A percentile compares a stretch with the other conserved stretches of the same genome.
Conservation (phyloP, 2,329 filamentous ascomycete genomes). For the Ascochyta viciae-villosae region DNA sequence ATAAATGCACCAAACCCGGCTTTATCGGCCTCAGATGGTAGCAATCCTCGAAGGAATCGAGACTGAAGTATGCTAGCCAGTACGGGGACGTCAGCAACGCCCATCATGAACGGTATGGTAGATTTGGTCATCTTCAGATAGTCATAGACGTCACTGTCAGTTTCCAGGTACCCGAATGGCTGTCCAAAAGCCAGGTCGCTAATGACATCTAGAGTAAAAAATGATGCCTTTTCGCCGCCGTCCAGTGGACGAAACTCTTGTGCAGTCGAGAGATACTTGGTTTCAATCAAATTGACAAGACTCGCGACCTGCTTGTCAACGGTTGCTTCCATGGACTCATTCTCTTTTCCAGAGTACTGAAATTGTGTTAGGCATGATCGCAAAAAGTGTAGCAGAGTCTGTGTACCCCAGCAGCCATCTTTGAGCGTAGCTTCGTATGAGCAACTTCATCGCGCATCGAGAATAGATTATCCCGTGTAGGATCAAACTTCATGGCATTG, state of each 20-base stretch:
- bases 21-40: constrained; percentile 53
- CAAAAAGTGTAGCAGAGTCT: constrained; percentile 34
- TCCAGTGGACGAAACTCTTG: constrained; percentile 50
- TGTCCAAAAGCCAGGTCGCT: constrained; percentile 59
- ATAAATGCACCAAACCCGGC: constrained; percentile 49
- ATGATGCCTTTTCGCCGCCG: constrained; percentile 56
- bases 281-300: constrained; percentile 56
- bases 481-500: constrained; percentile 58
- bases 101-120: constrained; percentile 17
- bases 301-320: constrained; percentile 56
- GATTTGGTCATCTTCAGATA: constrained; percentile 28
- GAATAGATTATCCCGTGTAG: constrained; percentile 59
- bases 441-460: constrained; percentile 55
- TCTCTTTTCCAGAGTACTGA: constrained; percentile 55
- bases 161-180: constrained; percentile 58
- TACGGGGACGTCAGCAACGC: constrained; percentile 21
- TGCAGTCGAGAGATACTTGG: constrained; percentile 48
- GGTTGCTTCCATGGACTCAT: constrained; percentile 56
- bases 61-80: constrained; percentile 27
- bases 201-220: constrained; percentile 63
- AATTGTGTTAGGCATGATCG: constrained; percentile 20
- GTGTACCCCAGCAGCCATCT: constrained; percentile 54
- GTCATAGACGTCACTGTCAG: constrained; percentile 56
- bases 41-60: constrained; percentile 19
- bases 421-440: constrained; percentile 50